These are phyloP conservation scores for Silene noctiflora DNA, from an alignment of 179 eudicot genomes.

Conservation along the genomic window DNA sequence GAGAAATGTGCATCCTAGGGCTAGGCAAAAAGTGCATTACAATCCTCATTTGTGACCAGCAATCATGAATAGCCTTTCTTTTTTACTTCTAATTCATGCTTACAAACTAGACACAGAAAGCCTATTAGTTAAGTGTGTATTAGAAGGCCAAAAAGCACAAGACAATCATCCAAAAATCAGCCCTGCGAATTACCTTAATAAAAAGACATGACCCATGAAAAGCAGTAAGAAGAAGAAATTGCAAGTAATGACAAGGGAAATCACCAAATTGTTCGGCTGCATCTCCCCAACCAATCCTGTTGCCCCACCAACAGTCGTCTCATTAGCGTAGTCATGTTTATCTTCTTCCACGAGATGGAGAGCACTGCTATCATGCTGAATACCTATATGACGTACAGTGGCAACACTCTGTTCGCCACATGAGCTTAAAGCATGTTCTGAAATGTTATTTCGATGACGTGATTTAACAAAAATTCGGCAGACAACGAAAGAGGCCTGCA, in stretches of 20 bases:
- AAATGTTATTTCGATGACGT: conserved; percentile 25
- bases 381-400: conserved; percentile 49
- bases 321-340: conserved; percentile 14
- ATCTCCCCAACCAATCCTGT: conserved; percentile 15
- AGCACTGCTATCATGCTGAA: conserved; percentile 41
- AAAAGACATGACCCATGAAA: background rate
- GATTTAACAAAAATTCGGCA: conserved; percentile 47
- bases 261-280: conserved; percentile 20
- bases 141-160: background rate
- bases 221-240: conserved; percentile 1
- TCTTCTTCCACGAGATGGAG: conserved; percentile 31
- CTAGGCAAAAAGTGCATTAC: no score
- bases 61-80: background rate
- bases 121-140: background rate
- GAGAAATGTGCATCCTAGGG: no score
- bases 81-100: background rate
- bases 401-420: conserved; percentile 43
- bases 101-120: background rate
- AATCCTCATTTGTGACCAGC: no score
- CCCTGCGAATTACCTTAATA: no score
- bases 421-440: conserved; percentile 42
- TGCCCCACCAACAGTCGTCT: conserved; percentile 13
- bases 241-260: background rate
- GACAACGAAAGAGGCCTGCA: conserved; percentile 51
- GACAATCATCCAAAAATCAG: background rate